Base-by-base conservation (phyloP, 1,139 yeast genomes). In the Saccharomyces hybrid region DNA sequence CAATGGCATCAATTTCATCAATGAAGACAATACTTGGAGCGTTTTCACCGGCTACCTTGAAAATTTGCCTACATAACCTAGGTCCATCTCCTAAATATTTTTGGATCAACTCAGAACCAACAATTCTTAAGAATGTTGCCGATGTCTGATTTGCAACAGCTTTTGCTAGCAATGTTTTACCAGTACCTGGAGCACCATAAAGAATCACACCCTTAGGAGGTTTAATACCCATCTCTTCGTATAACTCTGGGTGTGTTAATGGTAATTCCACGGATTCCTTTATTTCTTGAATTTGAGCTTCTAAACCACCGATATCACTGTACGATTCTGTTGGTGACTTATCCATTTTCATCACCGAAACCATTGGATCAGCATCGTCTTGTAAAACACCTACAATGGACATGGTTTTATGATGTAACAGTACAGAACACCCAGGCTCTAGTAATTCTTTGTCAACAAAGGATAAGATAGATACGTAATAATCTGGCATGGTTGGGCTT, bases 141-240 rank as follows among this genome's bases (percentile, higher is more conserved):
- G 95, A 85, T 0, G 99, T 93, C 68, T 91, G 97, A 72, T 93
- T 93, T 5, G 99, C 99, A 53, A 95, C 99, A 0, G 99, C 99
- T 73, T 93, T 95, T 19, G 98, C 99, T 64, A 95, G 78, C 61
- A 95, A 76, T 0, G 99, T 95, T 73, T 95, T 95, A 68, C 99
- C 99, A 0, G 99, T 95, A 72, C 99, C 99, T 34, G 99, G 99
- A 0, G 98, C 96, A 64, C 99, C 99, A 70, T 95, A 95, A 58
- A 95, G 78, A 64, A 95, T 91, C 55, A 95, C 99, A 74, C 99
- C 99, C 75, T 93, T 93, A 52, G 99, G 99, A 7, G 99, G 99
- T 68, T 91, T 90, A 70, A 95, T 93, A 63, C 99, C 99, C 97
- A 95, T 93, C 74, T 93, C 98, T 74, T 95, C 97, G 73, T 93